Evolutionary conservation across 2,329 filamentous ascomycete genomes (phyloP), one percentile per base, ranked within the genome.

Genomic region (Alternaria sp.): DNA sequence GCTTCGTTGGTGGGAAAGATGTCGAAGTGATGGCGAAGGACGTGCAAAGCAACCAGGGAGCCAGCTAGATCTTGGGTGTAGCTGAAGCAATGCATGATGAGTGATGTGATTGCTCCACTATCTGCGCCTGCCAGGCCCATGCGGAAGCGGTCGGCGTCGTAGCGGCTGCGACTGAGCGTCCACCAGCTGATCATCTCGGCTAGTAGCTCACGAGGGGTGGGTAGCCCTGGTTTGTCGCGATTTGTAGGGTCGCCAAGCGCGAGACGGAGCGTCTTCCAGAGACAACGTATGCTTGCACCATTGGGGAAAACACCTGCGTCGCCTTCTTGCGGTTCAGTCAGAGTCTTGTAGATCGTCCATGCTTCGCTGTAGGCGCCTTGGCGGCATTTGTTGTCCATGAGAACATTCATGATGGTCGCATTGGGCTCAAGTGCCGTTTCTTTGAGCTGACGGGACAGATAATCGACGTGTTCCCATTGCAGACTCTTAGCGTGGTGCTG

Each of bases 21-120:
- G 46, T 64, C 58, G 43, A 80, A 73, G 1, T 64, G 50, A 5
- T 70, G 62, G 9, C 69, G 66, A 6, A 80, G 54, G 10, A 74
- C 69, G 58, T 79, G 75, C 25, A 80, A 51, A n/a, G 77, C 73
- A 15, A 80, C 65, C 9, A 80, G 73, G 6, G 74, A 72, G n/a
- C 78, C 79, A 13, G 73, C 61, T 1, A 79, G 61, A 57, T 80
- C 77, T 26, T 72, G 65, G 19, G 64, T 68, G 45, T 73, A 76
- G 62, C 74, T 75, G 66, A 80, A 80, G 62, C 76, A 79, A 36
- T 77, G 72, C 65, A 79, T 67, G n/a, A 80, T 69, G 19, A 77
- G 59, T 13, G 58, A 60, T 10, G 61, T 67, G 17, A 78, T 68
- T 6, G 74, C 75, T 12, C 67, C 70, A 12, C 65, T 59, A 15